phyloP scores from a whole-genome alignment of 495 filamentous ascomycete genomes.

The Penicillium turbatum region DNA sequence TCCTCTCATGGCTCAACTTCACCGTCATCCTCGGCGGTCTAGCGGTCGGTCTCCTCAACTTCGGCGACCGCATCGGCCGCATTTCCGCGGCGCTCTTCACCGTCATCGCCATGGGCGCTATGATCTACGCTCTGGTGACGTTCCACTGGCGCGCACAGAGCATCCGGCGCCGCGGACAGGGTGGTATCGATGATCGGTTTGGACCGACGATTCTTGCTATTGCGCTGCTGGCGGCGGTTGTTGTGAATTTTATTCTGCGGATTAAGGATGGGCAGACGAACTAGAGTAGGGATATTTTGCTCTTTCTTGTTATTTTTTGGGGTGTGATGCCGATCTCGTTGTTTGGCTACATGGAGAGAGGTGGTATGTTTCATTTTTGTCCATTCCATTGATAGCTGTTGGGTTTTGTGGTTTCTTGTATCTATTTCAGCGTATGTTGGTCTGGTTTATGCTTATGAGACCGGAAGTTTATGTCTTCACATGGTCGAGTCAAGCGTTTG shows the following conservation, averaged over 20 bases:
- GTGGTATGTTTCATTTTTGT: too few species aligned
- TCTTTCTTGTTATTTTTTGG: neutral
- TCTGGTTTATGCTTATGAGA: constrained; percentile 3
- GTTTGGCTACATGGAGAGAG: neutral
- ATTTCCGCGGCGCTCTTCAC: constrained; percentile 94
- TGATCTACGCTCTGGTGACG: constrained; percentile 91
- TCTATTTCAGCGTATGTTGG: neutral
- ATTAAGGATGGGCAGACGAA: constrained; percentile 51
- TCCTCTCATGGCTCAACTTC: constrained; percentile 99
- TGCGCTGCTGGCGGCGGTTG: constrained; percentile 75
- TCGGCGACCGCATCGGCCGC: constrained; percentile 87
- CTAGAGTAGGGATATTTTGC: neutral
- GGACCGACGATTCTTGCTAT: constrained; percentile 87
- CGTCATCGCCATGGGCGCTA: constrained; percentile 86
- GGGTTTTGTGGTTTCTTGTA: neutral
- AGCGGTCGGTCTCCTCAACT: constrained; percentile 94
- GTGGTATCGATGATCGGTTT: constrained; percentile 92
- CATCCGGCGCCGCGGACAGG: constrained; percentile 85
- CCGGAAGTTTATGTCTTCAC: neutral
- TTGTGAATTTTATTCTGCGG: constrained; percentile 91
- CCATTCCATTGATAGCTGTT: neutral
- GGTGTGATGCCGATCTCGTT: neutral
- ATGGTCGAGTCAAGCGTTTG: neutral
- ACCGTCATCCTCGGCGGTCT: constrained; percentile 95
- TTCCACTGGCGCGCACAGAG: constrained; percentile 97